Evolutionary conservation across 495 filamentous ascomycete species (phyloP).

Genomic region (Astrocystis sublimbata): DNA sequence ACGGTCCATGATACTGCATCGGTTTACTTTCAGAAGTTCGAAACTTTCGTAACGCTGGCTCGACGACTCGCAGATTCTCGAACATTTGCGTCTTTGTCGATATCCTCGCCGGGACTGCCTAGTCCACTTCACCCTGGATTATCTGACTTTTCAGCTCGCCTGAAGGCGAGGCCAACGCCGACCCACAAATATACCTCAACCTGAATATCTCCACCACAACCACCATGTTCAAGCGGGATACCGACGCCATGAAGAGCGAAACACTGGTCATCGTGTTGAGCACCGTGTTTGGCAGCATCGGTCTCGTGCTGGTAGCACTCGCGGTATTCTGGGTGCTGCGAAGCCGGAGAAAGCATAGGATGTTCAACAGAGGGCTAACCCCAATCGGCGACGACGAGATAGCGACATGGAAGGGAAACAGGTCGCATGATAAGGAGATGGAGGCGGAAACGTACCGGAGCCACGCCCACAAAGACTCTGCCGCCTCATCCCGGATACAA

Average conservation of each 20-base stretch:
- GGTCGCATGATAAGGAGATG: constrained; percentile 26
- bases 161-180: neutral
- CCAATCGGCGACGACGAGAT: constrained; percentile 57
- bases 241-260: constrained; percentile 23
- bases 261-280: constrained; percentile 45
- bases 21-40: neutral
- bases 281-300: constrained; percentile 42
- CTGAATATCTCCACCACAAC: neutral
- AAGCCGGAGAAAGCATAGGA: constrained; percentile 32
- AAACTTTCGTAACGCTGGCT: constrained; percentile 10
- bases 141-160: neutral
- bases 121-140: neutral
- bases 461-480: constrained; percentile 41
- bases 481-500: constrained; percentile 44
- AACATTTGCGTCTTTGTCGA: neutral
- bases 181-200: constrained; percentile 1
- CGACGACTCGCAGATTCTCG: constrained; percentile 1
- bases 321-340: constrained; percentile 34
- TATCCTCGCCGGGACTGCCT: neutral
- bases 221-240: constrained; percentile 20
- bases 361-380: constrained; percentile 46
- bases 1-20: neutral
- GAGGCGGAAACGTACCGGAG: constrained; percentile 21
- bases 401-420: constrained; percentile 47
- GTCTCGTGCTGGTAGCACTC: constrained; percentile 35